These are phyloP conservation scores for Oryza officinalis DNA, from an alignment of 176 grass and related monocot genomes.

Conservation along the genomic window DNA sequence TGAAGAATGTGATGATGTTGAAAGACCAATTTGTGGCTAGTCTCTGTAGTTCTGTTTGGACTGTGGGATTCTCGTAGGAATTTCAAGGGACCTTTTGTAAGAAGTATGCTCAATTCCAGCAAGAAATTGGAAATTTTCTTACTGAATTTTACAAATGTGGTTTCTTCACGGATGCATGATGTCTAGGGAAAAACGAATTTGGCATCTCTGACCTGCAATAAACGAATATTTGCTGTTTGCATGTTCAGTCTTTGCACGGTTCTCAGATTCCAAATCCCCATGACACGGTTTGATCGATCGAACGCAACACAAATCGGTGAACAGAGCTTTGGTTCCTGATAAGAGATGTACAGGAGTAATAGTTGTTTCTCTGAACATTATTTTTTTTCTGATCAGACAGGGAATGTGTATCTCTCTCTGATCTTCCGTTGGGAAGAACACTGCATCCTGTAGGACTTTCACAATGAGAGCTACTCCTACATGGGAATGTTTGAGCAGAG, in stretches of 20 bases:
- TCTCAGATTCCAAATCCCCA: background rate
- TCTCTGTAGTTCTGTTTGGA: background rate
- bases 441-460: background rate
- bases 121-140: background rate
- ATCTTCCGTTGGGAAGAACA: background rate
- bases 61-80: background rate
- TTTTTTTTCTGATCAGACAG: background rate
- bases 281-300: background rate
- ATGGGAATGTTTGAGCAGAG: background rate
- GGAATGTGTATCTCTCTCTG: background rate
- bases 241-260: background rate
- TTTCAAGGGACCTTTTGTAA: background rate
- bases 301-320: background rate
- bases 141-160: background rate
- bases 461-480: background rate
- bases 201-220: background rate
- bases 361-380: background rate
- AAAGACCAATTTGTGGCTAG: too few species aligned
- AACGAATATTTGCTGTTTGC: slow-evolving; percentile 18
- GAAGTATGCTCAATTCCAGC: background rate
- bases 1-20: background rate
- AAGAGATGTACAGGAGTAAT: background rate
- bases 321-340: background rate
- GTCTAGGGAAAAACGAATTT: background rate
- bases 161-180: background rate